Conservation (phyloP, 2,329 filamentous ascomycete genomes). For the Remersonia thermophila region DNA sequence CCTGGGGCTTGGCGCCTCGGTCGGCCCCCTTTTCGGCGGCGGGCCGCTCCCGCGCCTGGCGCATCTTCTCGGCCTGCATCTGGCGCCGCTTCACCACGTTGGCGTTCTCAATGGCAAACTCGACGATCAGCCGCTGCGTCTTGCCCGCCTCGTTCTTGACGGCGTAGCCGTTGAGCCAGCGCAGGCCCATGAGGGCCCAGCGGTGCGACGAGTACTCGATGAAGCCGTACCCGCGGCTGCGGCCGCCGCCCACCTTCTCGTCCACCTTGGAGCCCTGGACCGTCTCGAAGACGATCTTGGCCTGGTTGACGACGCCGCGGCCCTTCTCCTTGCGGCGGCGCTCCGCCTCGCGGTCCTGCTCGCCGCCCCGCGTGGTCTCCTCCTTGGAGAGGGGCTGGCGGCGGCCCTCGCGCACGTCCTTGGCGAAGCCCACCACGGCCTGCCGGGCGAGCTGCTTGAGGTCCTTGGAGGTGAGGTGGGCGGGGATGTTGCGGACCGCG, state of each 20-base stretch:
- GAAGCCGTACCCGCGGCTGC: slow-evolving; percentile 90
- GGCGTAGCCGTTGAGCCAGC: slow-evolving; percentile 77
- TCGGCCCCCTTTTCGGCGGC: slow-evolving; percentile 12
- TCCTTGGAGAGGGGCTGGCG: slow-evolving; percentile 79
- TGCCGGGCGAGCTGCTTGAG: slow-evolving; percentile 83
- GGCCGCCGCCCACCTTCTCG: slow-evolving; percentile 64
- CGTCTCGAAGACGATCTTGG: slow-evolving; percentile 90
- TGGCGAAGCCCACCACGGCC: slow-evolving; percentile 89
- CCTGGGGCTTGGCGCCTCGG: too few relatives aligned
- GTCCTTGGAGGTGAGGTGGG: slow-evolving; percentile 70
- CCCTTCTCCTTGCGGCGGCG: slow-evolving; percentile 66
- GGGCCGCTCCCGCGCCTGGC: slow-evolving; percentile 6
- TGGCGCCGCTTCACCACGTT: slow-evolving; percentile 78
- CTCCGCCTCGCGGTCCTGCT: slow-evolving; percentile 71
- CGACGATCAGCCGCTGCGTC: slow-evolving; percentile 82
- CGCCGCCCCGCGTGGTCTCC: slow-evolving; percentile 67
- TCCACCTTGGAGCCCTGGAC: slow-evolving; percentile 71
- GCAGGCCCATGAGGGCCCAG: slow-evolving; percentile 84
- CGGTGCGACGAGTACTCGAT: slow-evolving; percentile 92
- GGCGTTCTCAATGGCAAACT: slow-evolving; percentile 96
- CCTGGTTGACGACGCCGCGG: slow-evolving; percentile 78
- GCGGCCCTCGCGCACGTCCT: slow-evolving; percentile 67
- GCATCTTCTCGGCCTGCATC: slow-evolving; percentile 40
- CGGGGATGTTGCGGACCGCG: slow-evolving; percentile 81
- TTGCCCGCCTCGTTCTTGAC: slow-evolving; percentile 53